These are phyloP conservation scores for Fusarium acutatum DNA, from an alignment of 2,329 filamentous ascomycete genomes.

Conservation along the genomic window DNA sequence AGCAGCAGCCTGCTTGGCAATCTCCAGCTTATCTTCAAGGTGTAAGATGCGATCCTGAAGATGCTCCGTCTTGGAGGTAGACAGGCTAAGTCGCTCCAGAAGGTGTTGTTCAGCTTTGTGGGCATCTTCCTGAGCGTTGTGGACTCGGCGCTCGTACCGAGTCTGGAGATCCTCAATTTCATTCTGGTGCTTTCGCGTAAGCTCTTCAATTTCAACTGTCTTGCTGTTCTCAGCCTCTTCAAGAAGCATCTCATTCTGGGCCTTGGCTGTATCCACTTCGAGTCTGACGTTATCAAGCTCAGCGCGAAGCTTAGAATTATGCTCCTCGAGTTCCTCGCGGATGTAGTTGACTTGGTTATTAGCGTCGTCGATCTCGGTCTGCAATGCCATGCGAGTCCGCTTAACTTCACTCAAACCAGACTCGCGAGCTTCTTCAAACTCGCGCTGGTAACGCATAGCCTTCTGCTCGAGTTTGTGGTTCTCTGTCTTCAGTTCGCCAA, in stretches of 20 bases:
- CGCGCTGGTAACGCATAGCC: conserved; percentile 76
- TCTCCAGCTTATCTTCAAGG: conserved; percentile 89
- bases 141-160: conserved; percentile 77
- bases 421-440: conserved; percentile 85
- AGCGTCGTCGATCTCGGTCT: conserved; percentile 82
- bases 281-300: conserved; percentile 82
- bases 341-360: conserved; percentile 87
- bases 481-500: conserved; percentile 69
- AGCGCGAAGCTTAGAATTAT: conserved; percentile 74
- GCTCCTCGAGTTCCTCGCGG: conserved; percentile 82
- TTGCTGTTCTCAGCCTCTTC: conserved; percentile 81
- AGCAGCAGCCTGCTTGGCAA: conserved; percentile 85
- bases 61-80: conserved; percentile 84
- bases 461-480: conserved; percentile 77
- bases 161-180: conserved; percentile 78
- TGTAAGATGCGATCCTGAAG: conserved; percentile 85
- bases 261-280: conserved; percentile 82
- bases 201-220: conserved; percentile 61
- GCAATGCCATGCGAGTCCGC: conserved; percentile 79
- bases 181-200: conserved; percentile 69
- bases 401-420: conserved; percentile 82
- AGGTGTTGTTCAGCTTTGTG: conserved; percentile 82
- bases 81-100: conserved; percentile 81
- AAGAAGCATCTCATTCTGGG: conserved; percentile 82
- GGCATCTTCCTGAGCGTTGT: conserved; percentile 80